Evolutionary conservation across 2,329 filamentous ascomycete species (phyloP).

Genomic region (Penicillium sp.): DNA sequence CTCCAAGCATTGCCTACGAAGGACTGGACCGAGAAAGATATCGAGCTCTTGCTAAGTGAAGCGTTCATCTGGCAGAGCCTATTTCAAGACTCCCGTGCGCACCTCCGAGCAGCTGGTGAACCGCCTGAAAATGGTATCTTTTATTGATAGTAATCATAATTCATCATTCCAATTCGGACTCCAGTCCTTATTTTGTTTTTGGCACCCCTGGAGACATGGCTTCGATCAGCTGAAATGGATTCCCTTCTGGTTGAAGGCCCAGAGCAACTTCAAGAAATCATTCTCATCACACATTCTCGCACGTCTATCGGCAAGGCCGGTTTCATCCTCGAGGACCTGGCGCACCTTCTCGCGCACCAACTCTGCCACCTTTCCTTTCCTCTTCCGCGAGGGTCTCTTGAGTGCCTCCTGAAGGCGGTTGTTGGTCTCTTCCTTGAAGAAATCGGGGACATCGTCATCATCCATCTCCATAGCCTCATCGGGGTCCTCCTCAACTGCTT

Average conservation of each 20-base stretch:
- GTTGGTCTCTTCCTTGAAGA: constrained; percentile 64
- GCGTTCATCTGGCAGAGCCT: constrained; percentile 98
- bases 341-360: constrained; percentile 82
- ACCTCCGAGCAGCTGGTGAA: constrained; percentile 52
- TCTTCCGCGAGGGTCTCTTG: constrained; percentile 56
- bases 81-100: constrained; percentile 89
- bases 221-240: constrained; percentile 73
- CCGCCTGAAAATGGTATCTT: constrained; percentile 33
- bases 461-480: constrained; percentile 50
- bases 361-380: constrained; percentile 72
- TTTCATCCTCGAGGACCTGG: constrained; percentile 75
- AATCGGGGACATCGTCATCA: constrained; percentile 64
- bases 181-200: constrained; percentile 6
- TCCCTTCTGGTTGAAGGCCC: constrained; percentile 82
- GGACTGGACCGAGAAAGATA: constrained; percentile 96
- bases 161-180: constrained; percentile 24
- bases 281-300: constrained; percentile 86
- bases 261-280: constrained; percentile 77
- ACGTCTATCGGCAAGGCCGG: constrained; percentile 72
- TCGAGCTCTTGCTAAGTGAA: constrained; percentile 89
- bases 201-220: constrained; percentile 4
- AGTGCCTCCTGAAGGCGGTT: constrained; percentile 38
- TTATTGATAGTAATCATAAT: constrained; percentile 34
- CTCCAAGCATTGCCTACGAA: constrained; percentile 88
- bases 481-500: constrained; percentile 44